A percentile compares a stretch with the other conserved stretches of the same genome.
These are phyloP conservation scores for Tulasnella sp. DNA, from an alignment of 768 basidiomycete genomes.

Conservation along the genomic window DNA sequence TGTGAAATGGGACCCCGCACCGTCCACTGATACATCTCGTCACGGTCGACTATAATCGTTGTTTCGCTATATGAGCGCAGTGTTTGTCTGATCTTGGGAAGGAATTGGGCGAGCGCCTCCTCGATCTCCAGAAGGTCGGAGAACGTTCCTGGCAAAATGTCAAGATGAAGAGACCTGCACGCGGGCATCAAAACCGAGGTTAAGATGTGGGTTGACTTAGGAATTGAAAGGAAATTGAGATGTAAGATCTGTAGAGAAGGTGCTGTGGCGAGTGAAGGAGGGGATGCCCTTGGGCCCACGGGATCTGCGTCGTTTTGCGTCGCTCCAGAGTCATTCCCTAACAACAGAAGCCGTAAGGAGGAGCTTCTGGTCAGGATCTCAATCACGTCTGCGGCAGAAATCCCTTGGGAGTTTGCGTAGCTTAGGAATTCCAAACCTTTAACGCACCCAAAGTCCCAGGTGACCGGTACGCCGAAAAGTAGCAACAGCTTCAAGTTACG, in stretches of 20 bases:
- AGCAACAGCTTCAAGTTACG: background rate
- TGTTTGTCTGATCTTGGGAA: background rate
- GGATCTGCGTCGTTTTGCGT: background rate
- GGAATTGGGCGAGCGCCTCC: background rate
- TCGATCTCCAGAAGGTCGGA: background rate
- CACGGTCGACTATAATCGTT: background rate
- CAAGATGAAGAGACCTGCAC: background rate
- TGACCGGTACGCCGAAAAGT: background rate
- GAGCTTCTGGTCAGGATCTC: background rate
- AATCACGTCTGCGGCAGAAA: background rate
- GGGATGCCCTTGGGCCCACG: background rate
- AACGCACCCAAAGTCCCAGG: background rate
- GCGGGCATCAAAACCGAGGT: background rate
- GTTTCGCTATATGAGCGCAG: background rate
- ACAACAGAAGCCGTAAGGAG: background rate
- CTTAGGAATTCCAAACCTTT: background rate
- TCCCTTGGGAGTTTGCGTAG: background rate
- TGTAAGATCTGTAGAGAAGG: background rate
- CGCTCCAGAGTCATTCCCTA: background rate
- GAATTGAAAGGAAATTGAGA: background rate
- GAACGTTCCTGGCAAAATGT: background rate
- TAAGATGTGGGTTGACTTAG: background rate
- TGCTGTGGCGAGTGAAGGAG: background rate
- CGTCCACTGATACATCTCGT: background rate
- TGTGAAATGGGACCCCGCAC: background rate